Base-by-base conservation (phyloP, 2,329 filamentous ascomycete species). In the Phialocephala sp. region DNA sequence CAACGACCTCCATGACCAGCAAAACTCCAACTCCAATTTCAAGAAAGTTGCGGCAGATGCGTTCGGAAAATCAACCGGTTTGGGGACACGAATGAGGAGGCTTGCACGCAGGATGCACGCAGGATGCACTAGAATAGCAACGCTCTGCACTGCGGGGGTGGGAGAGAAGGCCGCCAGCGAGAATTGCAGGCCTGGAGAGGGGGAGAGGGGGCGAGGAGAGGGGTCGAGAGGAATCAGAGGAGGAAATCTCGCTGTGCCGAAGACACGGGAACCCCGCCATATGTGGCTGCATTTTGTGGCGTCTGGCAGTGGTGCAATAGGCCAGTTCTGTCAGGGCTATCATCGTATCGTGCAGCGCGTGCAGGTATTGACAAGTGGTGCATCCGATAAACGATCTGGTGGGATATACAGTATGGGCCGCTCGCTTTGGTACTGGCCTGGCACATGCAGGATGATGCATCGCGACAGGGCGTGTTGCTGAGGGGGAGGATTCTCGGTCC, bases 251-350 rank as follows among this genome's bases (percentile, higher is more conserved):
- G 24, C n/a, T 54, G 50, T 54, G 50, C 27, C 27, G 50, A 54
- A 54, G 14, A 32, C 8, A 32, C 50, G 24, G 47, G 50, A 54
- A 54, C 50, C 24, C 50, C 50, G 50, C 50, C 24, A 54, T 54
- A 4, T 54, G 50, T 54, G 50, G 50, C 50, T 54, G 50, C 50
- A n/a, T 32, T 18, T 3, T 54, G 50, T 35, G 50, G 50, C 50
- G 50, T 32, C 14, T 54, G 50, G 50, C 24, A 54, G 50, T 32
- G 50, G 27, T 54, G 9, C 32, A 22, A 54, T 54, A 32, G 22
- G 24, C n/a, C 15, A 41, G 11, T 12, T 41, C 37, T 41, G 12
- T 41, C 45, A 50, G 22, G 50, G 50, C 22, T 54, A 5, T n/a
- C n/a, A 22, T 32, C 6, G 35, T 54, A 35, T 54, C 14, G 24